These are phyloP conservation scores for Pythium aristosporum DNA, from an alignment of 352 stramenopile genomes.

Conservation along the genomic window DNA sequence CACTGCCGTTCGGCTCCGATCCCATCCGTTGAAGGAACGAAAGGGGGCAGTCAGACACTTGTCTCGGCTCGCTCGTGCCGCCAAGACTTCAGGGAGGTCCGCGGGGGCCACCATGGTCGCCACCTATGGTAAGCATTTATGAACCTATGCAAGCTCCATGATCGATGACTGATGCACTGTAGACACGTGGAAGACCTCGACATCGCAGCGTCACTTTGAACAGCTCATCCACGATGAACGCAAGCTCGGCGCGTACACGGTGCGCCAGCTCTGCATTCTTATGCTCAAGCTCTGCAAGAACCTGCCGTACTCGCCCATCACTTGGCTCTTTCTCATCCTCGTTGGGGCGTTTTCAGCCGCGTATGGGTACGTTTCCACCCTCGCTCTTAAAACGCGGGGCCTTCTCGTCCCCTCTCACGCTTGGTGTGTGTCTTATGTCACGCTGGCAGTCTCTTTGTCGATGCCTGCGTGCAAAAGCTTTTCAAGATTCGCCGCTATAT, in stretches of 20 bases:
- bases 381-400: not conserved
- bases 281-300: conserved; percentile 70
- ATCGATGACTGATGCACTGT: not conserved
- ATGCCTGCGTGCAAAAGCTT: conserved; percentile 65
- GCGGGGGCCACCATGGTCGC: conserved; percentile 15
- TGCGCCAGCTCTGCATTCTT: conserved; percentile 55
- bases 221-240: conserved; percentile 51
- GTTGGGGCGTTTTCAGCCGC: conserved; percentile 56
- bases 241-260: conserved; percentile 43
- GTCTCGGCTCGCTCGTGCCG: not conserved
- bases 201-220: conserved; percentile 65
- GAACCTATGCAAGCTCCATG: not conserved
- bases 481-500: conserved; percentile 57
- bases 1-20: not conserved
- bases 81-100: not conserved
- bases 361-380: conserved; percentile 45
- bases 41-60: not conserved
- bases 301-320: conserved; percentile 79
- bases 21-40: not conserved
- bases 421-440: not conserved
- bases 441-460: conserved; percentile 44
- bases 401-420: not conserved
- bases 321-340: conserved; percentile 73
- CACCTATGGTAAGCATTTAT: conserved; percentile 28
- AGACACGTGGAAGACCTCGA: conserved; percentile 76